phyloP scores from a whole-genome alignment of 2,329 filamentous ascomycete species.

The Escovopsis sp. region DNA sequence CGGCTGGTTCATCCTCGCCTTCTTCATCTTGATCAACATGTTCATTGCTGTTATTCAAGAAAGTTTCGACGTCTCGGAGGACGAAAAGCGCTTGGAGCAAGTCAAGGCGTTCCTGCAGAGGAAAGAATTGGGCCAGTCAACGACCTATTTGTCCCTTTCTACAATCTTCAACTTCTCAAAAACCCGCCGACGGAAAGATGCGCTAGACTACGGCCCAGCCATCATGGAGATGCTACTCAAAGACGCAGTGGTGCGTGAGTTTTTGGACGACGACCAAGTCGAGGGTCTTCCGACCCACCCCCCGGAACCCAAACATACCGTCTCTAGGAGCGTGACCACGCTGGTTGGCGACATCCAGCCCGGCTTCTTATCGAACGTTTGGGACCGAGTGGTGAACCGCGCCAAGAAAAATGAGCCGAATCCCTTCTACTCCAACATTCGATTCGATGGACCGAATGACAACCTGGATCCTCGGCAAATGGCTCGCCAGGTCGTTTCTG shows the following conservation, averaged over 20 bases:
- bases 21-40: constrained; percentile 97
- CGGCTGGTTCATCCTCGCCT: constrained; percentile 88
- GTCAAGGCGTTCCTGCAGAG: constrained; percentile 88
- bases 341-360: constrained; percentile 33
- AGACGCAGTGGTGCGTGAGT: constrained; percentile 87
- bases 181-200: constrained; percentile 53
- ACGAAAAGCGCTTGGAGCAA: constrained; percentile 93
- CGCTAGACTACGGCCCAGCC: constrained; percentile 79
- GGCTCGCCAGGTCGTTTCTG: constrained; percentile 79
- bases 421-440: constrained; percentile 73
- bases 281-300: constrained; percentile 14
- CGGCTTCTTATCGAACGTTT: constrained; percentile 44
- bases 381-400: constrained; percentile 42
- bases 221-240: constrained; percentile 95
- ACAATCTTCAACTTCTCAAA: constrained; percentile 52
- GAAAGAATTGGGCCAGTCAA: constrained; percentile 62
- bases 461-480: constrained; percentile 72
- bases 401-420: constrained; percentile 65
- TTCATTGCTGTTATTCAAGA: constrained; percentile 99
- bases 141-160: constrained; percentile 62
- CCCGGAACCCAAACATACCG: too few species aligned
- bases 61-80: constrained; percentile 96
- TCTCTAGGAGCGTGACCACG: constrained; percentile 15
- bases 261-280: constrained; percentile 60
- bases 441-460: constrained; percentile 59